Evolutionary conservation across 148 eudicot genomes (phyloP).

Genomic region (Rheum nobile): DNA sequence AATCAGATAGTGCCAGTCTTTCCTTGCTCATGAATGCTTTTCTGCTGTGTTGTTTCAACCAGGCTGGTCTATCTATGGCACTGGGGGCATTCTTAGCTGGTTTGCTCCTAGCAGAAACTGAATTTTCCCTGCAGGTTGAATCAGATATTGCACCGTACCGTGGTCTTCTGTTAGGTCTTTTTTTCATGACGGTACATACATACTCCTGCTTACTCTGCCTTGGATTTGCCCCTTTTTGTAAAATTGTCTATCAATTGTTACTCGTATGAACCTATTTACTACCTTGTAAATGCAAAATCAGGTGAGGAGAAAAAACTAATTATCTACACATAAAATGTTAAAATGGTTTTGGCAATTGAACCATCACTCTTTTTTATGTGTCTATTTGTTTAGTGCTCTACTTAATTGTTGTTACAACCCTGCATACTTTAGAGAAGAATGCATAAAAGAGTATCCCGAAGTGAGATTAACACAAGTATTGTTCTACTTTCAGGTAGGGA

Average conservation of each 20-base stretch:
- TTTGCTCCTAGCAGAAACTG: slow-evolving; percentile 96
- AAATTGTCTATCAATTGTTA: background rate
- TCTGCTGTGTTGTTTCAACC: slow-evolving; percentile 14
- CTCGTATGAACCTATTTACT: background rate
- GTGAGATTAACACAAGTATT: background rate
- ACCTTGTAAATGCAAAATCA: background rate
- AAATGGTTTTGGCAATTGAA: background rate
- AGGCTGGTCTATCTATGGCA: slow-evolving; percentile 99
- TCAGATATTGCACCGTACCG: slow-evolving; percentile 99
- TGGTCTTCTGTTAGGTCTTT: slow-evolving; percentile 95
- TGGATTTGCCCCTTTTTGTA: no score
- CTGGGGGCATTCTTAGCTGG: slow-evolving; percentile 98
- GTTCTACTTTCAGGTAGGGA: slow-evolving; percentile 76
- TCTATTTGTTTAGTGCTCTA: background rate
- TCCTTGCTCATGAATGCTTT: background rate
- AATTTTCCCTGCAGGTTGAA: slow-evolving; percentile 94
- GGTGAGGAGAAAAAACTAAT: background rate
- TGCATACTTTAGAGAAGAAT: background rate
- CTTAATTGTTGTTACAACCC: background rate
- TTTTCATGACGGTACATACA: slow-evolving; percentile 84
- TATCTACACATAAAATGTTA: background rate
- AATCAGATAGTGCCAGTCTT: background rate
- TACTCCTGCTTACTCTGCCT: background rate
- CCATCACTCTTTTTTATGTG: background rate
- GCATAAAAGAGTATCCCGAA: background rate